Percentiles rank a stretch among this genome's conserved stretches.
These are phyloP conservation scores for Fraxinus albicans DNA, from an alignment of 305 asterid species.

Conservation along the genomic window DNA sequence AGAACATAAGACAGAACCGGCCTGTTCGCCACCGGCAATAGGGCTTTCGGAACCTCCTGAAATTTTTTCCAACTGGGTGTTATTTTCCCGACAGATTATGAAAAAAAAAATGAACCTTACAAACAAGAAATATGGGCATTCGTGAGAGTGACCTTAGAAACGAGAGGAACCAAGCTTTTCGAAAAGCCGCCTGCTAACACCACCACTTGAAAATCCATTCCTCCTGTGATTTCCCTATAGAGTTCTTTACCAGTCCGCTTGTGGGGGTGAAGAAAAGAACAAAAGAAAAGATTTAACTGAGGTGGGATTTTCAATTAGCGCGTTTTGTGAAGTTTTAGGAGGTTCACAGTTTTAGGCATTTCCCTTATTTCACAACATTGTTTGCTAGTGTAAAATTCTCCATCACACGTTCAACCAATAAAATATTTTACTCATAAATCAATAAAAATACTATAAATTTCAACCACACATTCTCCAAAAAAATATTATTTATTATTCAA, in stretches of 20 bases:
- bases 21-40: conserved; percentile 83
- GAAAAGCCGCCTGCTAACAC: conserved; percentile 93
- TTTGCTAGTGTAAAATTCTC: no score
- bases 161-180: conserved; percentile 77
- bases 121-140: neutral
- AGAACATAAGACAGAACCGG: conserved; percentile 81
- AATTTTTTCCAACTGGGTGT: neutral
- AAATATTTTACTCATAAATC: no score
- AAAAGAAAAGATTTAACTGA: neutral
- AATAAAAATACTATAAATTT: no score
- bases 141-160: conserved; percentile 61
- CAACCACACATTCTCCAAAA: no score
- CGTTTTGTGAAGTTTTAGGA: neutral
- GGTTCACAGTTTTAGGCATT: neutral
- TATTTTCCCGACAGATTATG: conserved; percentile 5
- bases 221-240: neutral
- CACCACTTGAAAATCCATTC: conserved; percentile 94
- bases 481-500: no score
- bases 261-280: neutral
- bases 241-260: neutral
- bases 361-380: no score
- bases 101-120: neutral
- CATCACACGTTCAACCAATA: no score
- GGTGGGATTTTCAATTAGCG: neutral
- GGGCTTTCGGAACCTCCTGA: conserved; percentile 91